A percentile compares a stretch with the other conserved stretches of the same genome.
Evolutionary conservation across 2,329 filamentous ascomycete species (phyloP).

Genomic region (Claviceps monticola): DNA sequence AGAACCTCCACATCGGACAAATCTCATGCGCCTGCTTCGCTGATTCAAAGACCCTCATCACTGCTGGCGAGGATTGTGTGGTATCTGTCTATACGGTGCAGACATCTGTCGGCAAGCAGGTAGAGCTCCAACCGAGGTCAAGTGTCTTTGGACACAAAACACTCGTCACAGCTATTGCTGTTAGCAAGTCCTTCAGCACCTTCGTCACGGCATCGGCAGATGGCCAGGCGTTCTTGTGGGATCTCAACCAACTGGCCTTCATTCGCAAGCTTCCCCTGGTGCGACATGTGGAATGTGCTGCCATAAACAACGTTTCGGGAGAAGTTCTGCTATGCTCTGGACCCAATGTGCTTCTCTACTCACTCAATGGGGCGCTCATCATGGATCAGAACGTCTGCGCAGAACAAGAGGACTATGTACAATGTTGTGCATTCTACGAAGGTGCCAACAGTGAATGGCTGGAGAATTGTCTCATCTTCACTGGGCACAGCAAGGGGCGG

Average conservation of each 20-base stretch:
- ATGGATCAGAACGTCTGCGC: conserved; percentile 69
- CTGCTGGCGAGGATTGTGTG: conserved; percentile 83
- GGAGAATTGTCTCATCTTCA: conserved; percentile 74
- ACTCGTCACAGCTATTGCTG: conserved; percentile 67
- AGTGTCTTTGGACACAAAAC: conserved; percentile 85
- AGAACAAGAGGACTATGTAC: conserved; percentile 58
- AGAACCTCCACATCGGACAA: conserved; percentile 86
- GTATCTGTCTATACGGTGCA: conserved; percentile 70
- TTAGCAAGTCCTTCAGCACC: conserved; percentile 78
- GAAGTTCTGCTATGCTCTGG: conserved; percentile 79
- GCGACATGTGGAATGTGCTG: conserved; percentile 54
- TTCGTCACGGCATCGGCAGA: conserved; percentile 73
- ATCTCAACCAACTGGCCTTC: conserved; percentile 80
- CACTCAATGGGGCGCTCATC: conserved; percentile 73
- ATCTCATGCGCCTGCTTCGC: conserved; percentile 73
- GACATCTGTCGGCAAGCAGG: conserved; percentile 47
- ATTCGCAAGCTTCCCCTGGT: conserved; percentile 56
- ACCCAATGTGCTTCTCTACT: conserved; percentile 62
- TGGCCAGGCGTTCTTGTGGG: conserved; percentile 81
- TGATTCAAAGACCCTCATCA: conserved; percentile 82
- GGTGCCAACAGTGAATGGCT: conserved; percentile 84
- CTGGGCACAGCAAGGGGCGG: conserved; percentile 69
- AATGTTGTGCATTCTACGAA: conserved; percentile 85
- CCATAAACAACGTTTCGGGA: conserved; percentile 81
- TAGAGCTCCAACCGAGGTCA: conserved; percentile 66